Evolutionary conservation across 108 stramenopile genomes (phyloP).

Genomic region (Discostella stelligeroides): DNA sequence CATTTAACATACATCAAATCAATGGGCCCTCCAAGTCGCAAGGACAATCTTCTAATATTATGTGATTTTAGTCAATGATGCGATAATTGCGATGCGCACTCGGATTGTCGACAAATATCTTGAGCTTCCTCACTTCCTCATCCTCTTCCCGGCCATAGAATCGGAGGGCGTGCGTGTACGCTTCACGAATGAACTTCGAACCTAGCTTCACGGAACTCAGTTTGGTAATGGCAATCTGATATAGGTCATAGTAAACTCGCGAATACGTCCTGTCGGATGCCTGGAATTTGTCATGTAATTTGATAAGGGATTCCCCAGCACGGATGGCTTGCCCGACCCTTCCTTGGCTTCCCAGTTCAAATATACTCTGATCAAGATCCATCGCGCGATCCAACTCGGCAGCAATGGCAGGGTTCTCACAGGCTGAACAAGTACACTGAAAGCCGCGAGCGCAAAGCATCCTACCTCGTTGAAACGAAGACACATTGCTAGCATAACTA

Average conservation of each 20-base stretch:
- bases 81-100: slow-evolving; percentile 8
- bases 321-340: slow-evolving; percentile 3
- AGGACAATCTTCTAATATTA: too few relatives aligned
- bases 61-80: not conserved
- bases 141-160: slow-evolving; percentile 15
- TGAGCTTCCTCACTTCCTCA: slow-evolving; percentile 9
- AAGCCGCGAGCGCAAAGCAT: not conserved
- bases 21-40: too few relatives aligned
- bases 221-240: slow-evolving; percentile 9
- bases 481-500: slow-evolving; percentile 6
- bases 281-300: slow-evolving; percentile 4
- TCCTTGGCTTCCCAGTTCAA: slow-evolving; percentile 7
- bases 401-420: slow-evolving; percentile 14
- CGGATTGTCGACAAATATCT: not conserved
- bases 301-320: slow-evolving; percentile 9
- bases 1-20: too few relatives aligned
- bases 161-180: slow-evolving; percentile 2
- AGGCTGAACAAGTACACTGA: slow-evolving; percentile 12
- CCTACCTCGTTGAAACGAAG: not conserved
- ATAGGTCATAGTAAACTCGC: slow-evolving; percentile 17
- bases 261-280: slow-evolving; percentile 12
- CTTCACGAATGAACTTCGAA: not conserved
- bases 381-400: slow-evolving; percentile 8
- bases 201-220: slow-evolving; percentile 7
- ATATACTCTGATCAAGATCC: slow-evolving; percentile 13